Base-by-base conservation (phyloP, 2,329 filamentous ascomycete species). In the Mycocentrospora acerina region DNA sequence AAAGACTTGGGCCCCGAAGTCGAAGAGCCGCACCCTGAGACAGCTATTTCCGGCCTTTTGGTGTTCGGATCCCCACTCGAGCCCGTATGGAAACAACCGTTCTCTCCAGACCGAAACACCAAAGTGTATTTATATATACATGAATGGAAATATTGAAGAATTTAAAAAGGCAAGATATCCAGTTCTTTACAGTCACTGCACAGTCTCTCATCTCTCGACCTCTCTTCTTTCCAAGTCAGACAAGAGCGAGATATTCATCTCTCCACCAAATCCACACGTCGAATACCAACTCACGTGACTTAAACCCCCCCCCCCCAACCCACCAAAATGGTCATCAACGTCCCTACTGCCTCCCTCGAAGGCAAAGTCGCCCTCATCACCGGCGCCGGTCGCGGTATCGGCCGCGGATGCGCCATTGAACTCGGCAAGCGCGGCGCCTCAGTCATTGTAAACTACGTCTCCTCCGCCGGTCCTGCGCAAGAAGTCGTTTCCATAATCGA, bases 361-460 rank as follows among this genome's bases (percentile, higher is more conserved):
- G 71, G 69, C 60, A 73, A 76, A 55, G 73, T 77, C 69, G 68
- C 81, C 40, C 73, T 86, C 47, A 73, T 86, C 64, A 86, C 83
- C 12, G 83, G 67, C 27, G 65, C 78, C 32, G 80, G 81, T 35
- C 81, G 82, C 24, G 83, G 83, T 40, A 86, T 86, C 55, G 83
- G 83, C 26, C 71, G 73, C 35, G 81, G 81, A 36, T 83, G 83
- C 36, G 82, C 83, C 48, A 73, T 85, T 37, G 82, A 85, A 67
- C 80, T 86, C 27, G 82, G 77, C 61, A 75, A 77, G 60, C 81
- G 81, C 48, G 83, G 83, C 27, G 79, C 78, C 55, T 79, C 73
- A 38, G 73, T 87, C 35, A 73, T 86, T 17, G 76, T 88, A 62
- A 87, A 86, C 69, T 77, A 81, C 53, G 80, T 80, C 48, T 75